These are phyloP conservation scores for Ophiocordyceps camponoti-saundersi DNA, from an alignment of 2,329 filamentous ascomycete species.

Conservation along the genomic window DNA sequence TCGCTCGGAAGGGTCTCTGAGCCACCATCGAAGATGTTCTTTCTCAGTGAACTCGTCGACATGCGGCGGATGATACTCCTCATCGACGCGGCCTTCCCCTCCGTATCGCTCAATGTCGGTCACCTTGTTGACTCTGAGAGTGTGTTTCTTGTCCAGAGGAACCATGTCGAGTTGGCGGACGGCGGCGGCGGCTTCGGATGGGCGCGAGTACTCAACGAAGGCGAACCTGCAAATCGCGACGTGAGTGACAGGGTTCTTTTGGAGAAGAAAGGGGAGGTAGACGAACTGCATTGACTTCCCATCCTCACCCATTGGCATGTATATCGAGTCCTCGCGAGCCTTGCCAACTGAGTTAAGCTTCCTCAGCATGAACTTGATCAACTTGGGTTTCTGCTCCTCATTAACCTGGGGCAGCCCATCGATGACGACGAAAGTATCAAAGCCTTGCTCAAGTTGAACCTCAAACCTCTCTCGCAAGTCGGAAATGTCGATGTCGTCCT, in stretches of 20 bases:
- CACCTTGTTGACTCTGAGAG: constrained; percentile 88
- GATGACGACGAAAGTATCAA: constrained; percentile 91
- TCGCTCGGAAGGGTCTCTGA: constrained; percentile 62
- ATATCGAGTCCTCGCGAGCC: constrained; percentile 72
- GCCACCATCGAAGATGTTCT: constrained; percentile 88
- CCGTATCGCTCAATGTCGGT: constrained; percentile 96
- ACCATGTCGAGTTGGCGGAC: constrained; percentile 76
- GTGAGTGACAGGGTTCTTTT: constrained; percentile 2
- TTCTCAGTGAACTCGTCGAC: constrained; percentile 78
- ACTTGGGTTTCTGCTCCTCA: constrained; percentile 81
- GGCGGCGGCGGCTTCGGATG: constrained; percentile 77
- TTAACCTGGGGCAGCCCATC: constrained; percentile 83
- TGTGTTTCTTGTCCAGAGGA: constrained; percentile 93
- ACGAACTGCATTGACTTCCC: constrained; percentile 72
- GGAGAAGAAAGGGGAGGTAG: neutral
- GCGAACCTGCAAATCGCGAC: constrained; percentile 48
- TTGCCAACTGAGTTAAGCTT: constrained; percentile 78
- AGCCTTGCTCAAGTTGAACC: constrained; percentile 86
- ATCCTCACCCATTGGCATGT: constrained; percentile 84
- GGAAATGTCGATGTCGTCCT: constrained; percentile 88
- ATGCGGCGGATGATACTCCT: constrained; percentile 69
- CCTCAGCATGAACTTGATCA: constrained; percentile 89
- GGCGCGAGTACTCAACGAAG: constrained; percentile 88
- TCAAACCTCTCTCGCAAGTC: constrained; percentile 91
- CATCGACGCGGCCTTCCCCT: constrained; percentile 80